A percentile compares a stretch with the other conserved stretches of the same genome.
Evolutionary conservation across 768 basidiomycete genomes (phyloP).

Genomic region (Phylloporus sp.): DNA sequence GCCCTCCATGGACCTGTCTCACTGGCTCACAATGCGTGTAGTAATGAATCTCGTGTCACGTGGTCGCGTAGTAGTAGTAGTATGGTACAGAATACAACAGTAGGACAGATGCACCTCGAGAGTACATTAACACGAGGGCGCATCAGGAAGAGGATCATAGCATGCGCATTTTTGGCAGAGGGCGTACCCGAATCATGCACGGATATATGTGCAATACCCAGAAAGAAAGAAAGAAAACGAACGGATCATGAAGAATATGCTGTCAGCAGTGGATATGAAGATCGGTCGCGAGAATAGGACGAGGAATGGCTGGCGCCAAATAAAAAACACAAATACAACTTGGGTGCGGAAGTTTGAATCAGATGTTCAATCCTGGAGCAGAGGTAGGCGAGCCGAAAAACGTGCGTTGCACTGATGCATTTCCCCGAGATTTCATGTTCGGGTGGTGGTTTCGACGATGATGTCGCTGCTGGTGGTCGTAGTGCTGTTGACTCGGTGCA

Average conservation of each 20-base stretch:
- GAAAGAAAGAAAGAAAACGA: background rate
- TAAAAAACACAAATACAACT: slow-evolving; percentile 25
- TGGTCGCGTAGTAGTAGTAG: too few relatives aligned
- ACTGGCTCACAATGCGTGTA: too few relatives aligned
- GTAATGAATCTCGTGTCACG: slow-evolving; percentile 15
- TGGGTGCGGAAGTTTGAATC: background rate
- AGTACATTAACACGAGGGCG: slow-evolving; percentile 6
- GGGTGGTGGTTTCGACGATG: slow-evolving; percentile 57
- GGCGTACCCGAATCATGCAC: slow-evolving; percentile 11
- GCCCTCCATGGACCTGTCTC: slow-evolving; percentile 16
- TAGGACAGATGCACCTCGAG: slow-evolving; percentile 3
- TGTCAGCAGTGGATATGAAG: slow-evolving; percentile 10
- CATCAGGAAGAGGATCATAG: background rate
- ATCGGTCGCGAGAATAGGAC: slow-evolving; percentile 4
- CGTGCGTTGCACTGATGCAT: slow-evolving; percentile 49
- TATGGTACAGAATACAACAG: slow-evolving; percentile 20
- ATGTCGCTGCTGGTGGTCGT: slow-evolving; percentile 45
- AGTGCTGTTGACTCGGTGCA: slow-evolving; percentile 33
- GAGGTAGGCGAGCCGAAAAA: slow-evolving; percentile 35
- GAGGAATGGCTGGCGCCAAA: slow-evolving; percentile 5
- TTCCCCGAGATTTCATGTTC: slow-evolving; percentile 56
- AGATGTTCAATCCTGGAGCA: slow-evolving; percentile 27
- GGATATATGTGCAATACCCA: slow-evolving; percentile 24
- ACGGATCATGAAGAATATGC: slow-evolving; percentile 10
- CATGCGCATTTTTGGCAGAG: slow-evolving; percentile 4